Evolutionary conservation across 306 rosid species (phyloP).

Genomic region (Glycyrrhiza uralensis): DNA sequence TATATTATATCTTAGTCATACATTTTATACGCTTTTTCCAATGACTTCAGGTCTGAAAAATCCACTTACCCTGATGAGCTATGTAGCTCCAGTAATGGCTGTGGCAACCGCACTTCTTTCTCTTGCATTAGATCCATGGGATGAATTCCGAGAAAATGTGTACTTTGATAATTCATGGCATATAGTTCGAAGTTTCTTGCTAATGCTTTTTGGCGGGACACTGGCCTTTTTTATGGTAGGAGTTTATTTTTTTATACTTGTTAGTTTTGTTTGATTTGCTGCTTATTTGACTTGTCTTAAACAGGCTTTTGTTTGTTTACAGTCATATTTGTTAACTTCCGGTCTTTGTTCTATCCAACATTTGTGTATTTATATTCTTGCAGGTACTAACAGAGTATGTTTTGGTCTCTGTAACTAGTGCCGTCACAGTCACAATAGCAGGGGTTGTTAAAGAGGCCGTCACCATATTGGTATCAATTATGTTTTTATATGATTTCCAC

Average conservation of each 20-base stretch:
- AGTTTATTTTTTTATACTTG: neutral
- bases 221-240: constrained; percentile 94
- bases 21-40: constrained; percentile 14
- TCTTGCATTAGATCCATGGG: constrained; percentile 86
- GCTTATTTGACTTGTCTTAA: neutral
- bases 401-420: constrained; percentile 94
- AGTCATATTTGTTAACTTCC: constrained; percentile 1
- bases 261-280: neutral
- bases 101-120: constrained; percentile 71
- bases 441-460: constrained; percentile 98
- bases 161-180: constrained; percentile 79
- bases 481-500: constrained; percentile 2
- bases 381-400: constrained; percentile 88
- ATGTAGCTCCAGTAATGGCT: constrained; percentile 92
- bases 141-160: constrained; percentile 53
- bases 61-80: constrained; percentile 92
- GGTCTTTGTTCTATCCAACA: constrained; percentile 7
- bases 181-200: constrained; percentile 68
- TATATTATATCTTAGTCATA: no score
- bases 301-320: constrained; percentile 6
- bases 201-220: constrained; percentile 87
- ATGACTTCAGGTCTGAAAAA: constrained; percentile 78
- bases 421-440: constrained; percentile 93
- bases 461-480: constrained; percentile 79
- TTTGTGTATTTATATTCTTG: constrained; percentile 32